These are phyloP conservation scores for Trifolium fragiferum DNA, from an alignment of 306 rosid species.

Conservation along the genomic window DNA sequence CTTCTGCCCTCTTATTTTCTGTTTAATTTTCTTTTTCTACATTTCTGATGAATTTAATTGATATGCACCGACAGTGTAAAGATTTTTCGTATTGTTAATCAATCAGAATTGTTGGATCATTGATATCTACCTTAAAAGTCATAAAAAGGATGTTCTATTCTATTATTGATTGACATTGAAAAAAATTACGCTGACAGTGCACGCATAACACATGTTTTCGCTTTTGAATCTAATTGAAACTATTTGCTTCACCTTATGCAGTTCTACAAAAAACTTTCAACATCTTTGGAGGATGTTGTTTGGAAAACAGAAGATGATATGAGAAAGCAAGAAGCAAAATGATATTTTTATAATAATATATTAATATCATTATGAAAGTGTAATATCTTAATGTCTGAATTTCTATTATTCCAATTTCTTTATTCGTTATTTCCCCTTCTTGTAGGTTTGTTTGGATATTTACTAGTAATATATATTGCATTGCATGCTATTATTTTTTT, in stretches of 20 bases:
- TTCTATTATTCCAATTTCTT: constrained; percentile 36
- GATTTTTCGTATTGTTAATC: no score
- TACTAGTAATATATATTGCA: neutral
- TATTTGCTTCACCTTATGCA: constrained; percentile 42
- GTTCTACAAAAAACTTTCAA: constrained; percentile 93
- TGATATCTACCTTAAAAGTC: neutral
- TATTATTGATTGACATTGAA: neutral
- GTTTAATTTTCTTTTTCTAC: neutral
- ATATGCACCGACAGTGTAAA: neutral
- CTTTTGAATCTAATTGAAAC: constrained; percentile 18
- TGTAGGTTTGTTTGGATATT: constrained; percentile 45
- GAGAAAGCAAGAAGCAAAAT: constrained; percentile 57
- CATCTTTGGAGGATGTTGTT: constrained; percentile 80
- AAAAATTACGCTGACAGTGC: neutral
- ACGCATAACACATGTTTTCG: neutral
- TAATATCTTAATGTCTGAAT: constrained; percentile 29
- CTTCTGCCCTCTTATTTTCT: neutral
- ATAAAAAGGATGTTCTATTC: neutral
- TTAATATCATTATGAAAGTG: constrained; percentile 38
- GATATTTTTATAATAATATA: constrained; percentile 17
- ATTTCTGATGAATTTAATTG: neutral
- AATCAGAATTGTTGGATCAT: neutral
- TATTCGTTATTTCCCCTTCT: constrained; percentile 28
- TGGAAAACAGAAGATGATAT: constrained; percentile 95
- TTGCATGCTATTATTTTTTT: constrained; percentile 17